These are phyloP conservation scores for Hypoxylon sp. DNA, from an alignment of 2,329 filamentous ascomycete species.

Conservation along the genomic window DNA sequence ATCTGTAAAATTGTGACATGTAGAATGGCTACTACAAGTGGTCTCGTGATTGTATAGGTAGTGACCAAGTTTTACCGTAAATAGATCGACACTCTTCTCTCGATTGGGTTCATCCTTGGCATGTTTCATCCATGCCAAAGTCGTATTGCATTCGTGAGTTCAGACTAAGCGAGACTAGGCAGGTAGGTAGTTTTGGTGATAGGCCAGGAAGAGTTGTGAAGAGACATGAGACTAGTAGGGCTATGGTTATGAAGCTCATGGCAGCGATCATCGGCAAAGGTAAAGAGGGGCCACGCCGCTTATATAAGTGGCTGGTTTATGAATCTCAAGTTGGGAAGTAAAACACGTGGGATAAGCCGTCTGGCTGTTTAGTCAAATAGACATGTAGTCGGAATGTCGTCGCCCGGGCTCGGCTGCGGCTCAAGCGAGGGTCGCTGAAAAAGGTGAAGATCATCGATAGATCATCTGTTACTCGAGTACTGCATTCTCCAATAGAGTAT, in stretches of 20 bases:
- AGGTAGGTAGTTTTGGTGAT: not conserved
- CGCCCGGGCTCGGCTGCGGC: conserved; percentile 46
- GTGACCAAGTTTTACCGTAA: not conserved
- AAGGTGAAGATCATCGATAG: conserved; percentile 43
- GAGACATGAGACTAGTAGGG: conserved; percentile 16
- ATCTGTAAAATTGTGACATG: not conserved
- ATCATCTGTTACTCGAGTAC: conserved; percentile 40
- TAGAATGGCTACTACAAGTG: not conserved
- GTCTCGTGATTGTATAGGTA: not conserved
- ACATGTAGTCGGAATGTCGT: conserved; percentile 40
- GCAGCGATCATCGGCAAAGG: conserved; percentile 16
- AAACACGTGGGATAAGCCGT: conserved; percentile 42
- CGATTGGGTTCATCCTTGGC: conserved; percentile 1
- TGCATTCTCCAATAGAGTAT: conserved; percentile 42
- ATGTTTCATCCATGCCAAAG: conserved; percentile 5
- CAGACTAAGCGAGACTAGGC: conserved; percentile 7
- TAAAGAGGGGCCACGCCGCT: conserved; percentile 26
- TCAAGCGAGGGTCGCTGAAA: conserved; percentile 43
- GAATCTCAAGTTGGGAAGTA: conserved; percentile 16
- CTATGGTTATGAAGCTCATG: conserved; percentile 7
- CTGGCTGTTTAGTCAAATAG: conserved; percentile 35
- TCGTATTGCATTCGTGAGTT: conserved; percentile 3
- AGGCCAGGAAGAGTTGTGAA: conserved; percentile 3
- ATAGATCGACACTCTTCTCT: conserved; percentile 1
- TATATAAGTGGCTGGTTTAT: conserved; percentile 21